Base-by-base conservation (phyloP, 2,329 filamentous ascomycete genomes). In the Beauveria bassiana region DNA sequence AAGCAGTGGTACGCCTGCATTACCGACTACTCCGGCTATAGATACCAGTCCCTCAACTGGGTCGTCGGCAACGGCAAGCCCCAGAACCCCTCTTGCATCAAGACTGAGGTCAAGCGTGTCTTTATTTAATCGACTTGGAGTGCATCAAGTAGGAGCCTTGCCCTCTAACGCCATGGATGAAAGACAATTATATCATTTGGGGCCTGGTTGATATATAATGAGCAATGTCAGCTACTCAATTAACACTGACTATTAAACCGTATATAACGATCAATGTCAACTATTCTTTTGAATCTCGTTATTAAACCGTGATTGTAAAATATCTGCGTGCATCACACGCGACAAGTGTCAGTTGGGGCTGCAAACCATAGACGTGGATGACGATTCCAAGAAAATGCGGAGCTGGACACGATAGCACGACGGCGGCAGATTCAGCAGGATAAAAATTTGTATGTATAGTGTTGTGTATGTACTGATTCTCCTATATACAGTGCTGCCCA, bases 61-160 rank as follows among this genome's bases (percentile, higher is more conserved):
- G 60, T 47, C 40, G 38, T 58, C 28, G 60, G 60, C 47, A 58
- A 47, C 8, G 60, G 38, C 47, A 20, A 62, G 60, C 60, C 60
- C 16, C 60, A 62, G 60, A 62, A 62, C 54, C 60, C 60, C 8
- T 22, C 6, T 16, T 62, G 60, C 40, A 31, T 62, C 54, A 62
- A 62, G 60, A 57, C 54, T 3, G 54, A 62, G 47, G 60, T 62
- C 40, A 62, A 58, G 60, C 60, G 60, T 20, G 53, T 52, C 20
- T 62, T 47, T 26, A 4, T 52, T n/a, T n/a, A n/a, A n/a, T n/a
- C n/a, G n/a, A n/a, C n/a, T n/a, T n/a, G n/a, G n/a, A n/a, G n/a
- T n/a, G 10, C 8, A 46, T 8, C 20, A 10, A 31, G 14, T 14
- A 31, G 18, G 40, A 24, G 31, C 31, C 16, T 28, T 47, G 58